Base-by-base conservation (phyloP, 2,329 filamentous ascomycete genomes). In the Aspergillus brunneoviolaceus region DNA sequence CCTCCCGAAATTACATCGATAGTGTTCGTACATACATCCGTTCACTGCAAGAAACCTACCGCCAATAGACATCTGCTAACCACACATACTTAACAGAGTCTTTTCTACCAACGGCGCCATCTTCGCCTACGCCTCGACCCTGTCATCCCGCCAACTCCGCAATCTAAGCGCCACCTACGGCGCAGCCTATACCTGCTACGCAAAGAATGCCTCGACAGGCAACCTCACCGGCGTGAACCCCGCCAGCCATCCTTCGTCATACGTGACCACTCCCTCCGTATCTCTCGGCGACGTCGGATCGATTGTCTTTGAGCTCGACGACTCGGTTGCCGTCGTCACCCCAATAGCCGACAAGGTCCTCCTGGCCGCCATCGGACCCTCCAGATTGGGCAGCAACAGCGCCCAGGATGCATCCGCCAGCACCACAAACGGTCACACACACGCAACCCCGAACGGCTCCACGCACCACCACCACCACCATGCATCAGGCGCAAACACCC, bases 1-100 rank as follows among this genome's bases (percentile, higher is more conserved):
- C 76, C 75, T 9, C 77, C 77, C 16, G 76, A 79, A 63, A 79
- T 79, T 49, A 78, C 76, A 21, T 76, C 76, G 14, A 79, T 79
- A 52, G 63, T 79, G 77, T 78, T 69, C n/a, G 65, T 49, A 59
- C 39, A 7, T 23, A 51, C 48, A 29, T 51, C 25, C 35, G 42
- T 47, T 31, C 21, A 31, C 27, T 29, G 27, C 53, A 27, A 42
- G 33, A 14, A 14, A 23, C 42, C 35, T 29, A 3, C 9, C 27
- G 11, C 21, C 49, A 35, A n/a, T 21, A 21, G 35, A 6, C 25
- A 39, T 31, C 27, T 52, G 25, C 61, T 66, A 50, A 65, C 39
- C 27, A 51, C 9, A 23, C n/a, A 23, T 58, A 21, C 12, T 29
- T 23, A 16, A 19, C 55, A 79, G 77, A 55, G 76, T 79, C 10